These are phyloP conservation scores for Saturnispora dispora DNA, from an alignment of 805 yeast genomes.

Conservation along the genomic window DNA sequence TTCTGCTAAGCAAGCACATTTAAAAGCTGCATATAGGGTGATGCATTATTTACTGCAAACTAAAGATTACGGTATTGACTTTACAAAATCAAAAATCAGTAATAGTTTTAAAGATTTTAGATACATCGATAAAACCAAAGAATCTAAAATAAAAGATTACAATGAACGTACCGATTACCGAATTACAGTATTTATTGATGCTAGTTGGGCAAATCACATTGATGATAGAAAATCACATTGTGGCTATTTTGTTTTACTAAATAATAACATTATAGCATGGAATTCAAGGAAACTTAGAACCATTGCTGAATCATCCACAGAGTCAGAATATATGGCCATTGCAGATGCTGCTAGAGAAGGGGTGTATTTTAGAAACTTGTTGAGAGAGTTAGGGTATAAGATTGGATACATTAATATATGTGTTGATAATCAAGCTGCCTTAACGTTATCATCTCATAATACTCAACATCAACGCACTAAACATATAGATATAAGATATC, in stretches of 20 bases:
- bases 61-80: not conserved
- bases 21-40: conserved; percentile 1
- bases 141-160: conserved; percentile 2
- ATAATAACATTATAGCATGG: conserved; percentile 4
- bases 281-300: not conserved
- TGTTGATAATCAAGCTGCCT: not conserved
- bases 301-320: conserved; percentile 7
- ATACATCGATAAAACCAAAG: conserved; percentile 2
- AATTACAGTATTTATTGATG: conserved; percentile 2
- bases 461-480: conserved; percentile 2
- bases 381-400: not conserved
- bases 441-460: not conserved
- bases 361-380: not conserved
- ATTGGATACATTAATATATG: not conserved
- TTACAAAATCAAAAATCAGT: no score
- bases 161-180: not conserved
- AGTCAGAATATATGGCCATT: conserved; percentile 2
- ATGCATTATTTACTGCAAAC: conserved; percentile 4
- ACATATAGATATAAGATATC: conserved; percentile 6
- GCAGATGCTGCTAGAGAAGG: not conserved
- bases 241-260: conserved; percentile 2
- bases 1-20: not conserved
- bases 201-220: not conserved
- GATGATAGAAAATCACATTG: conserved; percentile 2
- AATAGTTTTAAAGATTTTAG: conserved; percentile 9